phyloP scores from a whole-genome alignment of 441 rosid genomes.

The Populus trichocarpa region DNA sequence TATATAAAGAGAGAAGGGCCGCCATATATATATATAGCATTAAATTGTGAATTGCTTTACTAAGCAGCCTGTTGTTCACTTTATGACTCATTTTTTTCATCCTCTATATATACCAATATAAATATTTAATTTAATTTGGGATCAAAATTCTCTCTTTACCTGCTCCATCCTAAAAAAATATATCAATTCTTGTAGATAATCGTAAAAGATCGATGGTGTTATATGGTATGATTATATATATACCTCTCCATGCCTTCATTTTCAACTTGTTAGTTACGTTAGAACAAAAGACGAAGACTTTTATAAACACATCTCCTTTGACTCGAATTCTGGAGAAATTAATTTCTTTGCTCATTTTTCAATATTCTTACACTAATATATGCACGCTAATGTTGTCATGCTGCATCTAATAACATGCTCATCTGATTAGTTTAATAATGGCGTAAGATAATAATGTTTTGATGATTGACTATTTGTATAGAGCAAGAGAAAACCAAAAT shows the following conservation, averaged over 20 bases:
- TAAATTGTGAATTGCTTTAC: too few species aligned
- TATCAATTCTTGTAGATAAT: neutral
- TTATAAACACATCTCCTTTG: neutral
- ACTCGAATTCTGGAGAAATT: neutral
- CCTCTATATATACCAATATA: neutral
- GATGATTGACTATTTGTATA: slow-evolving; percentile 18
- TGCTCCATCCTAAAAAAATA: neutral
- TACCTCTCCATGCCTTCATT: neutral
- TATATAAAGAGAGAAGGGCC: neutral
- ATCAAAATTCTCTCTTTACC: neutral
- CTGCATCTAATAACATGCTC: neutral
- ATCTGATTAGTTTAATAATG: neutral
- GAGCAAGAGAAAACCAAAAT: slow-evolving; percentile 71
- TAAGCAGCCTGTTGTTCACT: neutral
- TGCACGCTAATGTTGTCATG: neutral
- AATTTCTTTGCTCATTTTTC: neutral
- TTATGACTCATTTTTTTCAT: too few species aligned
- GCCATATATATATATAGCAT: neutral
- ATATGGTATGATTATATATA: too few species aligned
- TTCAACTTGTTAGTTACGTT: neutral
- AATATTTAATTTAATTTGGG: neutral
- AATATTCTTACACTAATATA: neutral
- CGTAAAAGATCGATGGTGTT: neutral
- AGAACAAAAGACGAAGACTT: neutral
- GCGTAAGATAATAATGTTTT: neutral